These are phyloP conservation scores for Hemileia vastatrix DNA, from an alignment of 1,284 basidiomycete genomes.

Conservation along the genomic window DNA sequence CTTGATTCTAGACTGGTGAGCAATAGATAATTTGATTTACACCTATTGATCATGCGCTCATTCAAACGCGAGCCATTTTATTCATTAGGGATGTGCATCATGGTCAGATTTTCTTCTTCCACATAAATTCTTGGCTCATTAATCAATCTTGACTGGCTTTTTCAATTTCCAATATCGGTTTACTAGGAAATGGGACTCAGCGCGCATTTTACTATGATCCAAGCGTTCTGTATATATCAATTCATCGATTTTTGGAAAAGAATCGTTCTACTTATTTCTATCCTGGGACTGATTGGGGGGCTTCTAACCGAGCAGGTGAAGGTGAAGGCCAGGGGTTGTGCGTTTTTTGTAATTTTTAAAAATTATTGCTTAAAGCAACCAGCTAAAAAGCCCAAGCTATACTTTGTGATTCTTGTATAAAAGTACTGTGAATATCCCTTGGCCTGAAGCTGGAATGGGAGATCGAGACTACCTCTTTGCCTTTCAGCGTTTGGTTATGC, in stretches of 20 bases:
- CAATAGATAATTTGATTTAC: not conserved
- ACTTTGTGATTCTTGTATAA: not conserved
- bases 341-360: conserved; percentile 44
- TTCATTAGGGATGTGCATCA: conserved; percentile 85
- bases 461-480: conserved; percentile 96
- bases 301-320: conserved; percentile 71
- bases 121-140: not conserved
- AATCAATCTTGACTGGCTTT: conserved; percentile 21
- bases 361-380: not conserved
- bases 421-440: conserved; percentile 91
- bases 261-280: conserved; percentile 62
- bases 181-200: conserved; percentile 85
- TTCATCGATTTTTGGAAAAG: conserved; percentile 80
- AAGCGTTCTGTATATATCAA: conserved; percentile 83
- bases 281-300: conserved; percentile 80
- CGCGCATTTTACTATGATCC: conserved; percentile 85
- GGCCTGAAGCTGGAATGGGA: conserved; percentile 77
- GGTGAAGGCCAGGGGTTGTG: conserved; percentile 73
- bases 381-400: not conserved
- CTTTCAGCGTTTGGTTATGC: conserved; percentile 92
- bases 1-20: conserved; percentile 89
- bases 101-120: conserved; percentile 50
- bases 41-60: not conserved
- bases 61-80: conserved; percentile 17
- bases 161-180: conserved; percentile 8